Evolutionary conservation across 129 eudicot genomes (phyloP).

Genomic region (Arctium minus): DNA sequence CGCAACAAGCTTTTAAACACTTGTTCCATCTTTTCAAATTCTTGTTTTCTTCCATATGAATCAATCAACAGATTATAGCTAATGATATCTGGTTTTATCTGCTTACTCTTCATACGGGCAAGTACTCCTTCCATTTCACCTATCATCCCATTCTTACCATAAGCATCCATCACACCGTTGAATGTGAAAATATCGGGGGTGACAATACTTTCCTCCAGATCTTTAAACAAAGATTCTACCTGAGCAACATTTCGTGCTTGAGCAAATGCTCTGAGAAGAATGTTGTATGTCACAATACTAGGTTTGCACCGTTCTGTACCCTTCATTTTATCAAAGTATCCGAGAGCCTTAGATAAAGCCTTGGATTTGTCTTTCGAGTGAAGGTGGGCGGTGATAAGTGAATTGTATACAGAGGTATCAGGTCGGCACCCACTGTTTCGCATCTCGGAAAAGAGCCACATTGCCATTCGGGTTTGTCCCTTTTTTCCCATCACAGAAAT

Average conservation of each 20-base stretch:
- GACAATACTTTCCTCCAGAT: conserved; percentile 67
- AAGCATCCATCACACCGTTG: conserved; percentile 93
- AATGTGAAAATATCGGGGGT: conserved; percentile 84
- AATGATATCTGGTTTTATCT: conserved; percentile 72
- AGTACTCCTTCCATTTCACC: conserved; percentile 82
- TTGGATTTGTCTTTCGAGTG: conserved; percentile 77
- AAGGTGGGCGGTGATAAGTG: conserved; percentile 86
- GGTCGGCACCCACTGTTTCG: conserved; percentile 91
- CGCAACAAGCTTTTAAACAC: conserved; percentile 75
- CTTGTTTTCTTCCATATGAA: conserved; percentile 90
- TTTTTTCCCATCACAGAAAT: conserved; percentile 94
- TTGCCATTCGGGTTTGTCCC: conserved; percentile 92
- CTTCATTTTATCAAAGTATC: conserved; percentile 90
- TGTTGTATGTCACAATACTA: conserved; percentile 80
- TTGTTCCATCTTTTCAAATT: conserved; percentile 94
- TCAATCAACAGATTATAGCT: conserved; percentile 79
- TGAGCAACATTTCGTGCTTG: conserved; percentile 60
- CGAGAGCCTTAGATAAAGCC: conserved; percentile 73
- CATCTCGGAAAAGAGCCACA: conserved; percentile 99
- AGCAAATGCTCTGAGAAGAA: conserved; percentile 89
- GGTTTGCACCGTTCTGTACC: conserved; percentile 79
- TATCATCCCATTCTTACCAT: conserved; percentile 91
- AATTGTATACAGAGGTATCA: conserved; percentile 87
- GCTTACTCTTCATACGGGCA: conserved; percentile 68
- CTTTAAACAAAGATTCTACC: conserved; percentile 67